Evolutionary conservation across 495 filamentous ascomycete genomes (phyloP), one percentile per base, ranked within the genome.

Genomic region (Penicillium soppii): DNA sequence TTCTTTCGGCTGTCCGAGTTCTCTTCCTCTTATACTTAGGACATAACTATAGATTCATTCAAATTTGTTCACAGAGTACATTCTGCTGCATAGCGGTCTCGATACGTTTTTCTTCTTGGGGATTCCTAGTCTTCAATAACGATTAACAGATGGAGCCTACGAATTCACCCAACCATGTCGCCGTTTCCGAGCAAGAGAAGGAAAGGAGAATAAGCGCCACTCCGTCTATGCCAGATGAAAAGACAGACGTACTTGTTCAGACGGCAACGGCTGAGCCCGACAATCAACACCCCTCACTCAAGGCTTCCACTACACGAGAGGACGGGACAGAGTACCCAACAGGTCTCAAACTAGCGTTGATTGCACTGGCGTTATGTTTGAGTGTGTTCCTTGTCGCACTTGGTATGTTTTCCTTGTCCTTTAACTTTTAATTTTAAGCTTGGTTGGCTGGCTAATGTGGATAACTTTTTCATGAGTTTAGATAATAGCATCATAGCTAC

Each of bases 401-500:
- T 29, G 43, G 43, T 45, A 25, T 8, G 29, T 35, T 15, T 13
- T 15, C 6, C 17, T 5, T 19, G 5, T 32, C 5, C 7, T 7
- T 1, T 15, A 16, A 7, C 9, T 13, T 21, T 39, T 1, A 12
- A 16, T 38, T 20, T 2, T n/a, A 21, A 16, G n/a, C 2, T 26
- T 41, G 5, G 23, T n/a, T 27, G 5, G 21, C 7, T 9, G 13
- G 25, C 39, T 42, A 12, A 42, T n/a, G 6, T 15, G 15, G n/a
- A 22, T 45, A 13, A 2, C 19, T 9, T 22, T 45, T 67, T 74
- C 0, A 54, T 81, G n/a, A n/a, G n/a, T n/a, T n/a, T n/a, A n/a
- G 79, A 82, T 38, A 74, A 77, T 61, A 75, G 73, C 5, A 76
- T 76, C 39, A 76, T 77, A 7, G 61, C 57, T 2, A 63, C 63